Evolutionary conservation across 78 protist species (phyloP).

Genomic region (Dictyostelium citrinum): DNA sequence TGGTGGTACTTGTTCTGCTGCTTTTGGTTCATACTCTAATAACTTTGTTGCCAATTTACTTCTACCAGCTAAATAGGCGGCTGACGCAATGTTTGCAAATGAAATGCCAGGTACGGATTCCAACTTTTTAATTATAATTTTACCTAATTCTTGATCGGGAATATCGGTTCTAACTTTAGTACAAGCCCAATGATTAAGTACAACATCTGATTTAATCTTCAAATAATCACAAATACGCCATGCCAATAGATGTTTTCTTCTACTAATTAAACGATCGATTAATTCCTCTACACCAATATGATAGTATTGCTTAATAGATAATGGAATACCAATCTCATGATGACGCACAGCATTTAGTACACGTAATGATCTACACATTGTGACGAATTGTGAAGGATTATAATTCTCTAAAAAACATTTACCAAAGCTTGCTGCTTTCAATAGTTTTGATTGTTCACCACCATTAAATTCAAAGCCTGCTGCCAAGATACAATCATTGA

Average conservation of each 20-base stretch:
- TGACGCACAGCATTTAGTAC: slow-evolving; percentile 77
- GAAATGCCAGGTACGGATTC: slow-evolving; percentile 81
- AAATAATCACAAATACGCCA: slow-evolving; percentile 82
- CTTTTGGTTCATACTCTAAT: slow-evolving; percentile 91
- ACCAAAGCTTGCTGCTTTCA: slow-evolving; percentile 78
- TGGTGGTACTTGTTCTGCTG: slow-evolving; percentile 93
- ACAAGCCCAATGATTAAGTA: slow-evolving; percentile 74
- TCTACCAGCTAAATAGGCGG: slow-evolving; percentile 56
- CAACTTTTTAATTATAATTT: slow-evolving; percentile 71
- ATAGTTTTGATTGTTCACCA: slow-evolving; percentile 68
- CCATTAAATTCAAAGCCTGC: slow-evolving; percentile 83
- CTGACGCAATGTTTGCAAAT: slow-evolving; percentile 86
- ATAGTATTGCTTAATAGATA: slow-evolving; percentile 83
- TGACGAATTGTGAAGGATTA: slow-evolving; percentile 82
- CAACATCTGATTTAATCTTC: slow-evolving; percentile 64
- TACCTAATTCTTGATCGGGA: slow-evolving; percentile 19
- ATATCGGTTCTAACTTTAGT: slow-evolving; percentile 55
- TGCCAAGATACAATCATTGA: slow-evolving; percentile 86
- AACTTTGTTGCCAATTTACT: slow-evolving; percentile 80
- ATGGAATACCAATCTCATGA: slow-evolving; percentile 91
- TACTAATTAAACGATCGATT: slow-evolving; percentile 77
- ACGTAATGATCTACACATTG: slow-evolving; percentile 79
- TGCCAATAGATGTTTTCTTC: slow-evolving; percentile 90
- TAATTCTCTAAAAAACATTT: slow-evolving; percentile 80
- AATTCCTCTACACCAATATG: slow-evolving; percentile 79